Evolutionary conservation across 495 filamentous ascomycete genomes (phyloP), one percentile per base, ranked within the genome.

Genomic region (Filosporella fistucella): DNA sequence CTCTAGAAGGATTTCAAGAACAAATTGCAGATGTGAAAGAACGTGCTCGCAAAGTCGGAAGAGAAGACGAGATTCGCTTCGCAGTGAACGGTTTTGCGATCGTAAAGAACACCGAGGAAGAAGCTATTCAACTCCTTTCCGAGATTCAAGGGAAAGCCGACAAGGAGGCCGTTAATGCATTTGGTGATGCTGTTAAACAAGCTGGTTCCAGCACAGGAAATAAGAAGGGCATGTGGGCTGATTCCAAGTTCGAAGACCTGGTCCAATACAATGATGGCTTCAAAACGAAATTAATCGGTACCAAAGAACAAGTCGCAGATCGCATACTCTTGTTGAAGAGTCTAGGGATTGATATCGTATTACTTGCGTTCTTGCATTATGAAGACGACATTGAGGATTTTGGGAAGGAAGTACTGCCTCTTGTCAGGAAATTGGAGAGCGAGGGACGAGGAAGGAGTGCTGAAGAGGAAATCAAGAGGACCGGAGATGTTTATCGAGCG

Each of bases 261-360:
- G 66, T 73, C 16, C 69, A 73, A 54, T 75, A 73, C 49, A 75
- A 73, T 47, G 69, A 73, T 47, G 69, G 71, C 21, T 75, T 75
- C 66, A 72, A 70, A 56, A 72, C 69, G 13, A 71, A 70, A 54
- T 53, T 74, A n/a, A 69, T 72, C 28, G 69, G 70, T 4, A 75
- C 69, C 24, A 64, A 65, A 51, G 62, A 69, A 51, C 71, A 74
- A 47, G 68, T 74, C 41, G 69, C 65, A 12, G 70, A 74, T 48
- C 55, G 71, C 2, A 72, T 72, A 14, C 47, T 70, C 35, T 47
- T 75, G 45, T 55, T 75, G 47, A 72, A 74, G 61, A 66, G 61
- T 36, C 51, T 72, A 18, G 70, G 71, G 2, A 65, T 71, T 21
- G 55, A 66, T 42, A 58, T 74, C 16, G 39, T 72, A 14, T 38